A percentile compares a stretch with the other conserved stretches of the same genome.
phyloP scores from a whole-genome alignment of 2,329 filamentous ascomycete genomes.

The Fusarium abutilonis region DNA sequence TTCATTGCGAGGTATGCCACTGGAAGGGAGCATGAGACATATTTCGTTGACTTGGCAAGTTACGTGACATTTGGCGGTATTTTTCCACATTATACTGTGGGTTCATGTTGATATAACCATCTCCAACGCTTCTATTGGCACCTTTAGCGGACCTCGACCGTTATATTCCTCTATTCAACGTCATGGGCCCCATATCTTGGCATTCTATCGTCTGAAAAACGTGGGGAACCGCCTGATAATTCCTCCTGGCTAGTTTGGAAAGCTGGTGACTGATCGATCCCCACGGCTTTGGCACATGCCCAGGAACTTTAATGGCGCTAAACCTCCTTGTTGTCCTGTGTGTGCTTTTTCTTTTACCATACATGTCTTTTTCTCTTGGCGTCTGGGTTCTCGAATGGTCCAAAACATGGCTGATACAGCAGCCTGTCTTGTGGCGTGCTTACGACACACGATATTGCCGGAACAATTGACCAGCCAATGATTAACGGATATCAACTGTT shows the following conservation, averaged over 20 bases:
- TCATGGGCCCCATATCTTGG: constrained; percentile 25
- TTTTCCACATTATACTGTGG: no score
- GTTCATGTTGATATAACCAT: no score
- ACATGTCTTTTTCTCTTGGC: neutral
- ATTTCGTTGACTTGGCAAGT: no score
- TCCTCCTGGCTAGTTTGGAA: neutral
- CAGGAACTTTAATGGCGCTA: constrained; percentile 1
- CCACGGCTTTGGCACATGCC: constrained; percentile 2
- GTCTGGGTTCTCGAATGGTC: neutral
- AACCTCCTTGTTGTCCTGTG: neutral
- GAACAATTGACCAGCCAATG: no score
- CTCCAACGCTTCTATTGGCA: no score
- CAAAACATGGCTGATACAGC: neutral
- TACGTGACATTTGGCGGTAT: no score
- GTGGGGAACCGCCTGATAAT: constrained; percentile 24
- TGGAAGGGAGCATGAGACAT: no score
- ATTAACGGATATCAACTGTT: no score
- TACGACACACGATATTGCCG: no score
- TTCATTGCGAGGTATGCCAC: no score
- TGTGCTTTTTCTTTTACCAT: neutral
- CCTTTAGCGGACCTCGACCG: neutral
- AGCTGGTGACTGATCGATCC: constrained; percentile 7
- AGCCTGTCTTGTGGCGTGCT: no score
- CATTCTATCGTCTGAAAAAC: constrained; percentile 18
- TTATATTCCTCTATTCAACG: neutral